Percentiles rank a stretch among this genome's conserved stretches.
Conservation (phyloP, 2,329 filamentous ascomycete species). For the Lachnum nothofagi region DNA sequence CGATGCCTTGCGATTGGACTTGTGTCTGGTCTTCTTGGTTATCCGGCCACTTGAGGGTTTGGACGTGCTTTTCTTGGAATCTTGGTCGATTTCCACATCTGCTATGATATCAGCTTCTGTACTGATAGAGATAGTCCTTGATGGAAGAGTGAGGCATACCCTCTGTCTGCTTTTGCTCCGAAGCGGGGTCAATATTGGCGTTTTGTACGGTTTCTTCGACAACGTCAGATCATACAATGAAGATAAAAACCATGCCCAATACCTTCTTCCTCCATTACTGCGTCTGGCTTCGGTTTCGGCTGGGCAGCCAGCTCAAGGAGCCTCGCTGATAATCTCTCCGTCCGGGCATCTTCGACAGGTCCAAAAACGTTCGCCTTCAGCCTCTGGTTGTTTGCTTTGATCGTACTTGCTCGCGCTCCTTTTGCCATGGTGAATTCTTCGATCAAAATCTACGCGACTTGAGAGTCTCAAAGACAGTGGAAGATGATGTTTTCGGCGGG, state of each 20-base stretch:
- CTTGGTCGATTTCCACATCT: slow-evolving; percentile 55
- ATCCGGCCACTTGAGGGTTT: slow-evolving; percentile 46
- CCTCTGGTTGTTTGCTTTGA: slow-evolving; percentile 77
- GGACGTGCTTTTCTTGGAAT: slow-evolving; percentile 35
- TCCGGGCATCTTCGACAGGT: slow-evolving; percentile 72
- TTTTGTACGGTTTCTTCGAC: slow-evolving; percentile 16
- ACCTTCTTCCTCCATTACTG: slow-evolving; percentile 44
- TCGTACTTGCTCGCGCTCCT: slow-evolving; percentile 70
- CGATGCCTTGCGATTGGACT: slow-evolving; percentile 41
- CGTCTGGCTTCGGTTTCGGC: slow-evolving; percentile 57
- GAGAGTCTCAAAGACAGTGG: too few relatives aligned
- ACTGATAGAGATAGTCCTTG: not conserved
- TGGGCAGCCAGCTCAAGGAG: slow-evolving; percentile 74
- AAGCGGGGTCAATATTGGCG: slow-evolving; percentile 10
- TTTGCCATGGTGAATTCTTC: slow-evolving; percentile 68
- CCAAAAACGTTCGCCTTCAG: slow-evolving; percentile 80
- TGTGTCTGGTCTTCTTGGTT: slow-evolving; percentile 47
- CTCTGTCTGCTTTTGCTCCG: slow-evolving; percentile 22
- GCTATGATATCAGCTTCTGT: slow-evolving; percentile 6
- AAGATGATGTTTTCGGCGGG: not conserved
- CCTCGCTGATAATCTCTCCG: slow-evolving; percentile 79
- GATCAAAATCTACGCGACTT: not conserved
- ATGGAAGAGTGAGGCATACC: slow-evolving; percentile 14
- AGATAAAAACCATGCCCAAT: slow-evolving; percentile 6
- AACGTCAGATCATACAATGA: slow-evolving; percentile 8